phyloP scores from a whole-genome alignment of 805 yeast genomes.

The Spathaspora sp. region DNA sequence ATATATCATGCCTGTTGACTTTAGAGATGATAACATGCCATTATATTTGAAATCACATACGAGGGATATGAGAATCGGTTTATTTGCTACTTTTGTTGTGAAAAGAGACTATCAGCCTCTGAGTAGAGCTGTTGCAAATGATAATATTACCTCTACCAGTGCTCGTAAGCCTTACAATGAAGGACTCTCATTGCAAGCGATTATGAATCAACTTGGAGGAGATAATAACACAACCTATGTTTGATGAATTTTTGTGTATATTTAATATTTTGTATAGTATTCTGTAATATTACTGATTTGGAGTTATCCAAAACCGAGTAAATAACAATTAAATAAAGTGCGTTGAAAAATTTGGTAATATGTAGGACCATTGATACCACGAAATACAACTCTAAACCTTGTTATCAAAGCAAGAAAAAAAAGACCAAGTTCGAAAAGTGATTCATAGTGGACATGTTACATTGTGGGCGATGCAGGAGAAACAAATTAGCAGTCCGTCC shows the following conservation, averaged over 20 bases:
- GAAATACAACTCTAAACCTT: neutral
- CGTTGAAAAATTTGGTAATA: no score
- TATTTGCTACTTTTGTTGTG: constrained; percentile 35
- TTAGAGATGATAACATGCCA: constrained; percentile 18
- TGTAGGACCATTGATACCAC: neutral
- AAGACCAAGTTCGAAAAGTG: neutral
- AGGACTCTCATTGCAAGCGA: constrained; percentile 3
- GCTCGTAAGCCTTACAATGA: neutral
- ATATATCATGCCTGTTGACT: constrained; percentile 48
- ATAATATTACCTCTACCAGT: neutral
- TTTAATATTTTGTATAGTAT: neutral
- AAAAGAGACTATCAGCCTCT: constrained; percentile 31
- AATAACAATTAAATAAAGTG: no score
- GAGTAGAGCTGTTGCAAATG: neutral
- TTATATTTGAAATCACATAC: constrained; percentile 14
- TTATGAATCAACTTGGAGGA: constrained; percentile 13
- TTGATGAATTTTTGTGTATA: neutral
- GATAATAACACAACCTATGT: neutral
- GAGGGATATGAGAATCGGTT: constrained; percentile 16
- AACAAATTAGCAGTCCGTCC: neutral
- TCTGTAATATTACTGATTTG: neutral
- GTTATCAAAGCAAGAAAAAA: neutral
- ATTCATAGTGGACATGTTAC: neutral
- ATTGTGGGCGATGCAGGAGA: neutral
- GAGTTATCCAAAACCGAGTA: neutral